phyloP scores from a whole-genome alignment of 169 alveolate species.

The Plasmodium adleri region DNA sequence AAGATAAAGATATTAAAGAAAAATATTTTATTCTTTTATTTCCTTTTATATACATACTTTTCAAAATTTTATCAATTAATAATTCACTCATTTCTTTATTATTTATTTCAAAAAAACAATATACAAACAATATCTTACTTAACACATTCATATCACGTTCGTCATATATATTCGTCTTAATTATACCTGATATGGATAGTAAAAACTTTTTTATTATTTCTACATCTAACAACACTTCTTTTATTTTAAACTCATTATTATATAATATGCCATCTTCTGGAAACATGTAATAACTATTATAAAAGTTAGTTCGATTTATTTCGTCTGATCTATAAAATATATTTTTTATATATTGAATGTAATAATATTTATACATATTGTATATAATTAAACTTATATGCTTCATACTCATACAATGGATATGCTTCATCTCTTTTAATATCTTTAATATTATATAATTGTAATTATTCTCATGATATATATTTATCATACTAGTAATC shows the following conservation, averaged over 20 bases:
- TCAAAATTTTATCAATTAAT: constrained; percentile 26
- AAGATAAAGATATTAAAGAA: constrained; percentile 44
- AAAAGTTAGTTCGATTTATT: constrained; percentile 9
- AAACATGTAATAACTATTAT: constrained; percentile 8
- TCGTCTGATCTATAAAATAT: constrained; percentile 8
- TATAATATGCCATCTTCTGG: constrained; percentile 6
- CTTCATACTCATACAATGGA: constrained; percentile 24
- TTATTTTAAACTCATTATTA: background rate
- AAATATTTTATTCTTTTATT: constrained; percentile 48
- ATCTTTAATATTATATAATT: constrained; percentile 33
- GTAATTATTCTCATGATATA: constrained; percentile 60
- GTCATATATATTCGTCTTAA: constrained; percentile 21
- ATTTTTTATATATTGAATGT: constrained; percentile 12
- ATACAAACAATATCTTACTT: constrained; percentile 42
- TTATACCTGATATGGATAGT: constrained; percentile 6
- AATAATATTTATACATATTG: constrained; percentile 29
- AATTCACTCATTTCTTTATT: constrained; percentile 19
- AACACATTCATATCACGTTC: constrained; percentile 30
- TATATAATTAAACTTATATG: constrained; percentile 40
- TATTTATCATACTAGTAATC: constrained; percentile 34
- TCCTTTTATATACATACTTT: constrained; percentile 28
- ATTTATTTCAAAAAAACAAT: constrained; percentile 16
- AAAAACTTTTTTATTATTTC: constrained; percentile 18
- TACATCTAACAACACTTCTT: background rate
- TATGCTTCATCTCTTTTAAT: constrained; percentile 21